Percentiles rank a stretch among this genome's conserved stretches.
phyloP scores from a whole-genome alignment of 225 moss, liverwort and hornwort species.

The Takakia lepidozioides region DNA sequence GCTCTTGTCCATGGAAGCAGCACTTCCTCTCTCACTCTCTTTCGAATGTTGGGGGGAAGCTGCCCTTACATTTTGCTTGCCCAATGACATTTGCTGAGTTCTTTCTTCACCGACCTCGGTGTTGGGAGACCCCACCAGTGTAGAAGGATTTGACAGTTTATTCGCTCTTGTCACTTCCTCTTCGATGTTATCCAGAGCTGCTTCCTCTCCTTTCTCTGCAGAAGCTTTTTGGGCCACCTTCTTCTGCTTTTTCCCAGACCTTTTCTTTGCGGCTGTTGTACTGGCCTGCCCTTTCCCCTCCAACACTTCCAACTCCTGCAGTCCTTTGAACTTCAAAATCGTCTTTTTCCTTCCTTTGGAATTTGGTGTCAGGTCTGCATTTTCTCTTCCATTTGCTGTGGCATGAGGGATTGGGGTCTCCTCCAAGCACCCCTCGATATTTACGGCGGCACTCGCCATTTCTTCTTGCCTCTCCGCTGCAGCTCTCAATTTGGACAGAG shows the following conservation, averaged over 20 bases:
- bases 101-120: constrained; percentile 12
- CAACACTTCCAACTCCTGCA: constrained; percentile 18
- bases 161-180: constrained; percentile 37
- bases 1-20: no score
- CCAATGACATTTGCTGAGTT: constrained; percentile 16
- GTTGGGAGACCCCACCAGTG: constrained; percentile 12
- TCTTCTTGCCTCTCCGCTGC: constrained; percentile 10
- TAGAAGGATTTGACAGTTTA: constrained; percentile 17
- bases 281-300: no score
- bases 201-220: constrained; percentile 16
- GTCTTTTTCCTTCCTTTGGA: constrained; percentile 7
- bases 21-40: no score
- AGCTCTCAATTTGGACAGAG: constrained; percentile 8
- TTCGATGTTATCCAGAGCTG: constrained; percentile 29
- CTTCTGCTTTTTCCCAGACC: constrained; percentile 16
- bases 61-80: constrained; percentile 15
- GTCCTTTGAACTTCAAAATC: constrained; percentile 18
- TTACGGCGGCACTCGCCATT: constrained; percentile 8
- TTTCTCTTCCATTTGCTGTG: constrained; percentile 2
- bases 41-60: not conserved
- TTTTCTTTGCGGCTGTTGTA: constrained; percentile 9
- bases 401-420: not conserved
- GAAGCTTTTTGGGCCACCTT: constrained; percentile 17
- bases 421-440: constrained; percentile 13
- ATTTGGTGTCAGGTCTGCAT: constrained; percentile 19